Base-by-base conservation (phyloP, 2,329 filamentous ascomycete species). In the Passalora sequoiae region DNA sequence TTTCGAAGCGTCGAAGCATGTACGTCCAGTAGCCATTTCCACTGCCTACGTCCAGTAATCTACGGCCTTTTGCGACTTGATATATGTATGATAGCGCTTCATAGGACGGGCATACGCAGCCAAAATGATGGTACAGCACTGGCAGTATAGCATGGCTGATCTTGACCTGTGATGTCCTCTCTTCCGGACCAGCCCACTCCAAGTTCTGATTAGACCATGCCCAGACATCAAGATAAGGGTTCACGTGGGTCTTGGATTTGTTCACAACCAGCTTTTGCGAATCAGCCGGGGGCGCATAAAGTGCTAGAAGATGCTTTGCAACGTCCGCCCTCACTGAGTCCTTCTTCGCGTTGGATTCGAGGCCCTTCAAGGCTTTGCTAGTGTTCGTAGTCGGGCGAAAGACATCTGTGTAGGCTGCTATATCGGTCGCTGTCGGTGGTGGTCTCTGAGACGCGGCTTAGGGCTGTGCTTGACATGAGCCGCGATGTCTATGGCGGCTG, bases 21-120 rank as follows among this genome's bases (percentile, higher is more conserved):
- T 79, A 83, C 6, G 78, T 76, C 84, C 84, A 89, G 66, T 88
- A 89, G 8, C 83, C 84, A 59, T 83, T 85, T 2, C 84, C 84
- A 40, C 75, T 80, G 3, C 83, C 84, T 28, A 87, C 66, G 53
- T 88, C 84, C 7, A 83, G 67, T 6, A 88, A 69, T 9, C 70
- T 61, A 4, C 75, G 68, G 1, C 71, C 72, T 4, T 53, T 56
- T 31, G 76, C 72, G 2, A 85, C 61, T 36, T 74, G 68, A 25
- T 72, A 73, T 22, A 88, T 71, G 16, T 83, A 68, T 49, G 75
- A 69, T 9, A 89, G 67, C 1, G 76, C 71, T 55, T 86, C 81
- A 61, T 83, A 82, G 7, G 76, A 78, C 0, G 84, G 84, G 15
- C 80, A 80, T 1, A 77, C 76, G 65, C 84, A 89, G 38, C 83